Evolutionary conservation across 2,329 filamentous ascomycete genomes (phyloP), one percentile per base, ranked within the genome.

Genomic region (Talaromyces verruculosus): DNA sequence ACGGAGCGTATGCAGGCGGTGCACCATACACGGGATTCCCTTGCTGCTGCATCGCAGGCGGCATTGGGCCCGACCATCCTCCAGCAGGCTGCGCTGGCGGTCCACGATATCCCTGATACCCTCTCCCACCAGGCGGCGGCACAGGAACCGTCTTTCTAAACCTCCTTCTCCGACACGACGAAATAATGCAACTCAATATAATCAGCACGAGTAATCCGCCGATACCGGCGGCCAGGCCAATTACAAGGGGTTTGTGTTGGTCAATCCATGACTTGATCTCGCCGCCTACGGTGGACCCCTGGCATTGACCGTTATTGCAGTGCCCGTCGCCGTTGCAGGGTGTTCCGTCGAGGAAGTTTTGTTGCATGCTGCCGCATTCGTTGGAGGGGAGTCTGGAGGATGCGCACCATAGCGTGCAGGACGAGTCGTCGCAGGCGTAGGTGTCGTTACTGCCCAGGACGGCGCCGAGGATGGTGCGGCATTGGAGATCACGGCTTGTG

Each of bases 261-360:
- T 86, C 80, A 76, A 98, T 88, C 90, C 92, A 97, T 67, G 84
- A 84, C 63, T 81, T 82, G 68, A 96, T 88, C 78, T 93, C 88
- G 68, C 88, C 89, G 71, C 84, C 84, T 1, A 91, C 84, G 33
- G 86, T 89, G 41, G 87, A 82, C 68, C 92, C 93, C 71, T 85
- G 78, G 79, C 95, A 99, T 71, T 84, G 81, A 51, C 95, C 95
- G 72, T 93, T 94, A 61, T 77, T 75, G 78, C 95, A 99, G 65
- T 82, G 84, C 6, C 95, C 95, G 64, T 92, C 91, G 19, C 90
- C 91, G 62, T 88, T 85, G 75, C 95, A 99, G 1, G 86, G 81
- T 0, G 95, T 98, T 19, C 95, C 95, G 75, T 99, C 95, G 35
- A 98, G 83, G 79, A 96, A 98, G 79, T 96, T 95, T 76, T 97